Conservation (phyloP, 306 rosid genomes). For the Astragalus glycyphyllos region DNA sequence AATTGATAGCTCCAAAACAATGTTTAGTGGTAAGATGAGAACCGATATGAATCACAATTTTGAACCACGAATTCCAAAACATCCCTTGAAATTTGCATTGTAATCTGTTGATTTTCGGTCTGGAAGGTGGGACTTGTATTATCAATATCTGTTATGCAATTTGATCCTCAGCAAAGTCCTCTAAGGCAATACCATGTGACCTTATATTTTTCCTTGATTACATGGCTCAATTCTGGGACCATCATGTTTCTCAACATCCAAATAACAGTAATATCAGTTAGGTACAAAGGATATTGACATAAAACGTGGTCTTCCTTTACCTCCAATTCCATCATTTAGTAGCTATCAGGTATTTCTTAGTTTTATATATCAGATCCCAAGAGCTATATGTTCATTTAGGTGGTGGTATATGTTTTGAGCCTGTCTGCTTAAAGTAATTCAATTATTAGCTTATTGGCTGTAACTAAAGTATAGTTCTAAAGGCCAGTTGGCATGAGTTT, state of each 20-base stretch:
- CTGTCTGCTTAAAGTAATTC: background rate
- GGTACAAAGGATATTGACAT: slow-evolving; percentile 12
- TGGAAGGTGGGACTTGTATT: slow-evolving; percentile 47
- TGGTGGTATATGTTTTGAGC: slow-evolving; percentile 31
- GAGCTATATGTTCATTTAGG: background rate
- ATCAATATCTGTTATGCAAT: slow-evolving; percentile 26
- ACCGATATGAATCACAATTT: slow-evolving; percentile 18
- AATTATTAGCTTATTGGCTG: slow-evolving; percentile 3
- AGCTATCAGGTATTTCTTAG: slow-evolving; percentile 13
- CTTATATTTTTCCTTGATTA: background rate
- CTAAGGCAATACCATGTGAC: slow-evolving; percentile 51
- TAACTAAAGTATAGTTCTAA: slow-evolving; percentile 28
- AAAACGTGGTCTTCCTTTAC: slow-evolving; percentile 21
- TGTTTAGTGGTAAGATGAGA: background rate
- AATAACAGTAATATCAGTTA: background rate
- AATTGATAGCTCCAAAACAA: background rate
- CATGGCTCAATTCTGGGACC: no score
- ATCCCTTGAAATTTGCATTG: background rate
- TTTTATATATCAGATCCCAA: slow-evolving; percentile 4
- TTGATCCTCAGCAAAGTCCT: slow-evolving; percentile 17
- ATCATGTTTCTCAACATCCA: no score
- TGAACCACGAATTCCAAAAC: background rate
- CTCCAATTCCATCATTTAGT: background rate
- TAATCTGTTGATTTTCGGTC: background rate
- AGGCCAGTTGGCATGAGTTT: background rate